Percentiles rank a stretch among this genome's conserved stretches.
phyloP scores from a whole-genome alignment of 2,329 filamentous ascomycete species.

The Aspergillus felis region DNA sequence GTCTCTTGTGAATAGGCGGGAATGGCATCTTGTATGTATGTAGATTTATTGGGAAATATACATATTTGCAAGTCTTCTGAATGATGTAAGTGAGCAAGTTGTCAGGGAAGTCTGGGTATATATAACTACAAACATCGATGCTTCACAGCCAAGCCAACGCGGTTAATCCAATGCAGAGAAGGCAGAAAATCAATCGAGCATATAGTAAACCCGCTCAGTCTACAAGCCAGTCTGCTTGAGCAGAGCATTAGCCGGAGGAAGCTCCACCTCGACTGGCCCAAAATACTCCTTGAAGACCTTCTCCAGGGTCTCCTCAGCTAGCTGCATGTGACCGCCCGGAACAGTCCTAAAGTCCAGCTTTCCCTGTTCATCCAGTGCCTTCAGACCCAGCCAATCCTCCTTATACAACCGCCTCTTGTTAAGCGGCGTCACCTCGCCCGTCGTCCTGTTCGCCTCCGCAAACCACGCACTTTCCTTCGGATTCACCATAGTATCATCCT shows the following conservation, averaged over 20 bases:
- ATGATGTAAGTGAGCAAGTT: not conserved
- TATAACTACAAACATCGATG: not conserved
- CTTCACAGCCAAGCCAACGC: not conserved
- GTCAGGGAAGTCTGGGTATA: not conserved
- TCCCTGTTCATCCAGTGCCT: constrained; percentile 70
- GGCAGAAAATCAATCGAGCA: not conserved
- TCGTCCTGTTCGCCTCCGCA: constrained; percentile 71
- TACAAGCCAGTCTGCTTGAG: constrained; percentile 15
- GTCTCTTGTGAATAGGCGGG: not conserved
- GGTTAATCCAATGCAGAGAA: not conserved
- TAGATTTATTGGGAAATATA: not conserved
- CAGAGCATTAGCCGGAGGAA: constrained; percentile 7
- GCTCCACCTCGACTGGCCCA: constrained; percentile 24
- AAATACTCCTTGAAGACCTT: constrained; percentile 58
- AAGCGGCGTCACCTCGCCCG: constrained; percentile 60
- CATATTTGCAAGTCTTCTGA: not conserved
- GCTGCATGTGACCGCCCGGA: constrained; percentile 77
- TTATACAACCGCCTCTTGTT: constrained; percentile 69
- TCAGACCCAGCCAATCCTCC: constrained; percentile 92
- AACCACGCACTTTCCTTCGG: constrained; percentile 94
- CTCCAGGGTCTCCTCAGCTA: constrained; percentile 63
- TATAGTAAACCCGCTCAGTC: not conserved
- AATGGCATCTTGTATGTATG: not conserved
- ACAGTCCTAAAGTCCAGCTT: constrained; percentile 70
- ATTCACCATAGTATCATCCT: constrained; percentile 77